Base-by-base conservation (phyloP, 225 moss, liverwort and hornwort species). In the Polytrichum formosum region DNA sequence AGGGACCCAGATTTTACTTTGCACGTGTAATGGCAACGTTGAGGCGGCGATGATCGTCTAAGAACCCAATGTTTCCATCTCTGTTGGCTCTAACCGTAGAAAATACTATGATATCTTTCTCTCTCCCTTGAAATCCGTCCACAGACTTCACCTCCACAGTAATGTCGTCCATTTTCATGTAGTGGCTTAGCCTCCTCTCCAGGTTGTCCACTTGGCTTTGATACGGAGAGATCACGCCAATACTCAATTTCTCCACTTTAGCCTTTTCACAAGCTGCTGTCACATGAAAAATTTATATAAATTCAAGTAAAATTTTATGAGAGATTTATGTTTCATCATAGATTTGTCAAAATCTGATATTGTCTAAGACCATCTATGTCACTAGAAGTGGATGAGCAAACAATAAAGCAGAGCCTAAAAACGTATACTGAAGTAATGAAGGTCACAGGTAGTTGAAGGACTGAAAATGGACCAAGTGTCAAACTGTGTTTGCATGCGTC, bases 21-120 rank as follows among this genome's bases (percentile, higher is more conserved):
- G 82, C 82, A 18, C 82, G 68, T 54, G 82, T 83, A 7, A 79
- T 72, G 27, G 82, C 79, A 27, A 83, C 79, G 66, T 83, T 83
- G 1, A 83, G 69, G 63, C 79, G 74, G 26, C 82, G 82, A 22
- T 75, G 72, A 5, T 83, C 82, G 30, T 65, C 63, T 28, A 83
- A 59, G 46, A 83, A 83, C 21, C 82, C 82, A 75, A 83, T 83
- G 26, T 59, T 65, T 35, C 82, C 82, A 54, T 37, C 65, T n/a
- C 5, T 4, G 23, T 83, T 83, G 55, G 78, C 61, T 19, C 82
- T 68, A 67, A 83, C 82, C 35, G 79, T 63, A 1, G 82, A 78
- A 35, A 83, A 79, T 61, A 83, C 13, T 20, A 79, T 83, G 21
- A 83, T 29, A 72, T 83, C 82, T 56, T 75, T 83, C 72, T 83